Percentiles rank a stretch among this genome's conserved stretches.
phyloP scores from a whole-genome alignment of 208 protist species.

The Trichomonas vaginalis region DNA sequence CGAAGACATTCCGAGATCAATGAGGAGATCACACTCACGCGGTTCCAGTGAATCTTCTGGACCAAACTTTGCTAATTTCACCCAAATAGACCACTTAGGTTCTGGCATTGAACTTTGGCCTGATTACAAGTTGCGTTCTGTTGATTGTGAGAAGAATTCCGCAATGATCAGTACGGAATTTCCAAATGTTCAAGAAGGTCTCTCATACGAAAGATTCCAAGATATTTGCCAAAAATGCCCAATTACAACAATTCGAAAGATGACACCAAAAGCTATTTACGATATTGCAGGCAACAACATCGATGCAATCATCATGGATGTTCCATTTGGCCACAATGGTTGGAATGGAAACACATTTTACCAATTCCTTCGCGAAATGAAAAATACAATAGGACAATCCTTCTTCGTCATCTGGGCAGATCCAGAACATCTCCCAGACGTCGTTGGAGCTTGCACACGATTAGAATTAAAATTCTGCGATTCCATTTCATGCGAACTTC shows the following conservation, averaged over 20 bases:
- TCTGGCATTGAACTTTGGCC: not conserved
- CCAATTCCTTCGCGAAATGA: not conserved
- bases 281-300: not conserved
- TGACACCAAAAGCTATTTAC: not conserved
- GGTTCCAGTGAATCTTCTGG: not conserved
- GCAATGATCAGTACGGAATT: not conserved
- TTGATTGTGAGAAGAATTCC: not conserved
- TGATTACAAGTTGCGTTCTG: not conserved
- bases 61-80: not conserved
- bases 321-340: not conserved
- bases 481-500: not conserved
- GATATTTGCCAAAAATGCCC: not conserved
- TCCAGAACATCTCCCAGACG: not conserved
- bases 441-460: not conserved
- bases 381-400: not conserved
- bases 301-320: slow-evolving; percentile 11
- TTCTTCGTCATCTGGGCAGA: not conserved
- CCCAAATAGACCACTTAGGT: not conserved
- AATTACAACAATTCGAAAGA: not conserved
- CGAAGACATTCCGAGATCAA: not conserved
- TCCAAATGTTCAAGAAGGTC: not conserved
- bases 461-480: not conserved
- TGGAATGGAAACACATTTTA: not conserved
- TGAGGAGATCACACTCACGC: not conserved
- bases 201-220: not conserved